phyloP scores from a whole-genome alignment of 1,284 basidiomycete species.

The Thelephora terrestris region DNA sequence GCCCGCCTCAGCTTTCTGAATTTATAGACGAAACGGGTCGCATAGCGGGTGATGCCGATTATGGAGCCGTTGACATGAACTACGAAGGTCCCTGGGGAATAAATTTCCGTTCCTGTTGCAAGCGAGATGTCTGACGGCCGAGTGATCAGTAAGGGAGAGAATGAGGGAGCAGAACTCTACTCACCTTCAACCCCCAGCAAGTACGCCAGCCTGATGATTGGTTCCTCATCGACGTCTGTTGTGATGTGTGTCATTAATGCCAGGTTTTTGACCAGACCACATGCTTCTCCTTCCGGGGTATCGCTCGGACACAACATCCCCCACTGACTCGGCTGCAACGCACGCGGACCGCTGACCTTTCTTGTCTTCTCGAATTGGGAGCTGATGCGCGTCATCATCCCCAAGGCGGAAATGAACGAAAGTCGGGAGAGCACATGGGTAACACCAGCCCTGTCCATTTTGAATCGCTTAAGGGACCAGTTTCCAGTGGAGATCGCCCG shows the following conservation, averaged over 20 bases:
- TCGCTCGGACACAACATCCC: conserved; percentile 98
- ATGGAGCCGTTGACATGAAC: conserved; percentile 98
- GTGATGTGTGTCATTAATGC: conserved; percentile 99
- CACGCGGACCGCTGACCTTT: conserved; percentile 96
- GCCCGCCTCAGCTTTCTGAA: conserved; percentile 92
- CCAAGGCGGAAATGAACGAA: conserved; percentile 94
- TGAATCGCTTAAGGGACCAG: conserved; percentile 99
- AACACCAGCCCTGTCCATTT: conserved; percentile 98
- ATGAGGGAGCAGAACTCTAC: conserved; percentile 13
- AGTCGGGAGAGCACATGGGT: conserved; percentile 96
- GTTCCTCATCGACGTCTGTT: conserved; percentile 95
- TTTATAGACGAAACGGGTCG: conserved; percentile 78
- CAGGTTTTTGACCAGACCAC: conserved; percentile 97
- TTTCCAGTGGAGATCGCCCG: conserved; percentile 99
- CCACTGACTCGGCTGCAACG: conserved; percentile 98
- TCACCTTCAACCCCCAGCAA: conserved; percentile 92
- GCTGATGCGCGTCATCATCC: conserved; percentile 99
- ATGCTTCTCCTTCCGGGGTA: conserved; percentile 99
- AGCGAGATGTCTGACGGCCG: conserved; percentile 71
- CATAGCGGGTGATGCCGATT: conserved; percentile 86
- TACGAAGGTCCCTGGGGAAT: conserved; percentile 84
- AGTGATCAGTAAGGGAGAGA: conserved; percentile 6
- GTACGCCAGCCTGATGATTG: conserved; percentile 83
- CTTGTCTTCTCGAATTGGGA: conserved; percentile 99
- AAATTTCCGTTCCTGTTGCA: conserved; percentile 93